Evolutionary conservation across 257 asterid genomes (phyloP), one percentile per base, ranked within the genome.

Genomic region (Capsicum rhomboideum): DNA sequence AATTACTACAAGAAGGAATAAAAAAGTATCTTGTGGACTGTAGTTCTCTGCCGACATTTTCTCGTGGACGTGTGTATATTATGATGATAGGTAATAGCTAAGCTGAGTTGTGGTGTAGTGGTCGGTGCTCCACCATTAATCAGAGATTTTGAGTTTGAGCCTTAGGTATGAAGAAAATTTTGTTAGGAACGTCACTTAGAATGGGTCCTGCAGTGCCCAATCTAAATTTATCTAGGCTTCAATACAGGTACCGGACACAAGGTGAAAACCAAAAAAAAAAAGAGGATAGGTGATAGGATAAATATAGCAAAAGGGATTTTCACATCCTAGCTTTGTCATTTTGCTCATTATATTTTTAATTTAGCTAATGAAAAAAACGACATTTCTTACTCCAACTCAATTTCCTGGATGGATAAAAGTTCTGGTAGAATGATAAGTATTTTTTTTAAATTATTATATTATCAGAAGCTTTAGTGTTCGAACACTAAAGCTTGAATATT

Each of bases 1-100:
- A 42, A 83, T 56, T 83, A 44, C 78, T 21, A 11, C 0, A 74
- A 42, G 86, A 21, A 64, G 78, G 80, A 37, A 44, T 49, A 78
- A 83, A 78, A 83, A 55, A 78, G 74, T 71, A 46, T 75, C 5
- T 6, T 16, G 29, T 61, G 44, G 29, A 20, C 44, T 55, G 0
- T 56, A 40, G 37, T 46, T 4, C 23, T 66, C 67, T 80, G 78
- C 87, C 87, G 87, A 85, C 87, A 85, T 80, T 12, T 28, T 68
- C 55, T 28, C 2, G 29, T 21, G 55, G 75, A 23, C 37, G 40
- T 53, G 49, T 54, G 83, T 21, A 28, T n/a, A 20, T 34, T 34
- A n/a, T n/a, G n/a, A n/a, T n/a, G n/a, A n/a, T n/a, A n/a, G n/a
- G n/a, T n/a, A n/a, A n/a, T n/a, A n/a, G n/a, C n/a, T n/a, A n/a